Conservation (phyloP, 139 green algal species). For the Dunaliella primolecta region DNA sequence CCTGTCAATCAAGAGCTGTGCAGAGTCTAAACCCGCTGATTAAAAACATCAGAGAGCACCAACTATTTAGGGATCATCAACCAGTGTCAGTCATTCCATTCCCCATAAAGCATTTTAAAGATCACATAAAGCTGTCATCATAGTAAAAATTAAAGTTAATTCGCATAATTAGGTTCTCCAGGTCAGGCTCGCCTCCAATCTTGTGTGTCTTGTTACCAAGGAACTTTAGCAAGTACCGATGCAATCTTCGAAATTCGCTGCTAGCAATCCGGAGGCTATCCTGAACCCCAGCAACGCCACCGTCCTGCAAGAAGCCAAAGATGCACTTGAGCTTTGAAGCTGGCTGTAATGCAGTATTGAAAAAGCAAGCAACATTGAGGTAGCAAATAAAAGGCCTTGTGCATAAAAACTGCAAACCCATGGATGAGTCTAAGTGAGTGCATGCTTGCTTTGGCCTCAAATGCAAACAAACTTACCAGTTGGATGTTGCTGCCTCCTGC, state of each 20-base stretch:
- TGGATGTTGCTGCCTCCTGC: neutral
- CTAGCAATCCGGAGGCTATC: neutral
- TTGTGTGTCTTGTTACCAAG: constrained; percentile 14
- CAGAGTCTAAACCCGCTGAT: too few species aligned
- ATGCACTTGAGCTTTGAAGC: neutral
- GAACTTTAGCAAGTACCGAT: constrained; percentile 3
- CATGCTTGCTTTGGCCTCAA: neutral
- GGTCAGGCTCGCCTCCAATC: constrained; percentile 11
- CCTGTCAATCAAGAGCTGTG: too few species aligned
- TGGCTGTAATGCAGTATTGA: neutral
- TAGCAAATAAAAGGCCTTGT: neutral
- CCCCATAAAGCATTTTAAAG: too few species aligned
- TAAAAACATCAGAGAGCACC: too few species aligned
- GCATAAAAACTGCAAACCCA: neutral
- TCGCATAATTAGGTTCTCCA: neutral
- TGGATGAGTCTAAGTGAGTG: neutral
- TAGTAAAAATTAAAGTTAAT: constrained; percentile 10
- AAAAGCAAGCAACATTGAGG: too few species aligned
- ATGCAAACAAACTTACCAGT: neutral
- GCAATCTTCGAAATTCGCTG: neutral
- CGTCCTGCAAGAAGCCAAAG: neutral
- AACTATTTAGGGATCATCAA: too few species aligned
- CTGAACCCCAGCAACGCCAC: neutral
- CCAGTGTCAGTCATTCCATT: too few species aligned
- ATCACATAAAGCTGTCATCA: neutral